phyloP scores from a whole-genome alignment of 441 rosid genomes.

The Euphorbia corollata region DNA sequence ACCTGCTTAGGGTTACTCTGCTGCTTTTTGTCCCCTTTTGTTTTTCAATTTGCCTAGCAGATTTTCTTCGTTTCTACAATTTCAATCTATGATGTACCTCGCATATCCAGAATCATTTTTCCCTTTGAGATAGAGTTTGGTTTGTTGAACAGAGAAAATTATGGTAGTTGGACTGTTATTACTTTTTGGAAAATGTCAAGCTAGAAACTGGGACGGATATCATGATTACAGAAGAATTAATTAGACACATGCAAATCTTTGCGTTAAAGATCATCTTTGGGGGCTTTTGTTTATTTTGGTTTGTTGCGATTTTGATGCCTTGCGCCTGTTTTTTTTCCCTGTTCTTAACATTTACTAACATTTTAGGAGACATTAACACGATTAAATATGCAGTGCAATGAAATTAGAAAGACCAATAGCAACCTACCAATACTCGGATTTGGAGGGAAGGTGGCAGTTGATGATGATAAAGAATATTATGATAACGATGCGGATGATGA shows the following conservation, averaged over 20 bases:
- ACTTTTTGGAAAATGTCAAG: neutral
- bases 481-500: conserved; percentile 82
- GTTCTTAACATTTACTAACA: too few species aligned
- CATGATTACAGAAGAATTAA: neutral
- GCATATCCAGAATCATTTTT: neutral
- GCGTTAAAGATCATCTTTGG: neutral
- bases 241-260: neutral
- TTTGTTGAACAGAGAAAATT: too few species aligned
- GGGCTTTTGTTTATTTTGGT: neutral
- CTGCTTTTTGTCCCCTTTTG: neutral
- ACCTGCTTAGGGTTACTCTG: neutral
- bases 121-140: neutral
- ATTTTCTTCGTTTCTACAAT: neutral
- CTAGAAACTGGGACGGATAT: neutral
- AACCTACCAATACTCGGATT: conserved; percentile 54
- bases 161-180: neutral
- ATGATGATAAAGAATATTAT: conserved; percentile 65
- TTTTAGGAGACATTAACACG: neutral
- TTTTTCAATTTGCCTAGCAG: neutral
- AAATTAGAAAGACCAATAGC: conserved; percentile 61
- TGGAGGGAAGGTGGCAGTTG: conserved; percentile 35
- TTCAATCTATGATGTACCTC: neutral
- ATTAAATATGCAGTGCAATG: conserved; percentile 48
- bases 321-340: neutral
- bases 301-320: neutral